These are phyloP conservation scores for Alternaria triticimaculans DNA, from an alignment of 2,329 filamentous ascomycete species.

Conservation along the genomic window DNA sequence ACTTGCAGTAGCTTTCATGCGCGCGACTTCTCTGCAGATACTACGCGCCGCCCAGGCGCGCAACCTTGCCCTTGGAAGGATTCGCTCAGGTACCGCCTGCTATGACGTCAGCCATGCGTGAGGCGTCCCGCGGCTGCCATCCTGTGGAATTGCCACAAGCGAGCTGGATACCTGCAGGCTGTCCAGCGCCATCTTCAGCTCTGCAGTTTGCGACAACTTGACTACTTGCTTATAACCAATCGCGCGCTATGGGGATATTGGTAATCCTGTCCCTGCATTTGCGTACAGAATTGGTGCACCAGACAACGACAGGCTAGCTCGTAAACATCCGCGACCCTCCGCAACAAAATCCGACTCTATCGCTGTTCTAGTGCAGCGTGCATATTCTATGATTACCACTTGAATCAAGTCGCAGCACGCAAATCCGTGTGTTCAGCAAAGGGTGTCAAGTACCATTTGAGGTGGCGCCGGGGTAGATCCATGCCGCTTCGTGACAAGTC, in stretches of 20 bases:
- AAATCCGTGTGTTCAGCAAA: background rate
- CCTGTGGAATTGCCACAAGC: background rate
- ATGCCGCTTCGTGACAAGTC: constrained; percentile 20
- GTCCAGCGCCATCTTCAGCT: constrained; percentile 8
- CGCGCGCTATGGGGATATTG: constrained; percentile 5
- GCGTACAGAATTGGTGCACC: constrained; percentile 10
- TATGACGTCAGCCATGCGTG: constrained; percentile 9
- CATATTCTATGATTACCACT: background rate
- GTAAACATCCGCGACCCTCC: constrained; percentile 23
- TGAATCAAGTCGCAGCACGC: background rate
- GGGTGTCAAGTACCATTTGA: background rate
- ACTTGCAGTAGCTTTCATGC: background rate
- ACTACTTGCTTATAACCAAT: background rate
- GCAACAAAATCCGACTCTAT: constrained; percentile 10
- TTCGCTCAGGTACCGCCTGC: background rate
- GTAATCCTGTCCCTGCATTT: constrained; percentile 6
- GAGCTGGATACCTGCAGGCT: constrained; percentile 4
- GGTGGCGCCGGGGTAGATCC: constrained; percentile 7
- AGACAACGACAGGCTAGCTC: constrained; percentile 10
- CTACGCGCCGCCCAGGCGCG: background rate
- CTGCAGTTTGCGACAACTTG: background rate
- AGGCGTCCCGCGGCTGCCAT: constrained; percentile 1
- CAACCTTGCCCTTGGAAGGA: background rate
- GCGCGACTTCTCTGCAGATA: background rate
- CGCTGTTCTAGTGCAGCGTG: background rate